A percentile compares a stretch with the other conserved stretches of the same genome.
These are phyloP conservation scores for Ceratonia siliqua DNA, from an alignment of 306 rosid species.

Conservation along the genomic window DNA sequence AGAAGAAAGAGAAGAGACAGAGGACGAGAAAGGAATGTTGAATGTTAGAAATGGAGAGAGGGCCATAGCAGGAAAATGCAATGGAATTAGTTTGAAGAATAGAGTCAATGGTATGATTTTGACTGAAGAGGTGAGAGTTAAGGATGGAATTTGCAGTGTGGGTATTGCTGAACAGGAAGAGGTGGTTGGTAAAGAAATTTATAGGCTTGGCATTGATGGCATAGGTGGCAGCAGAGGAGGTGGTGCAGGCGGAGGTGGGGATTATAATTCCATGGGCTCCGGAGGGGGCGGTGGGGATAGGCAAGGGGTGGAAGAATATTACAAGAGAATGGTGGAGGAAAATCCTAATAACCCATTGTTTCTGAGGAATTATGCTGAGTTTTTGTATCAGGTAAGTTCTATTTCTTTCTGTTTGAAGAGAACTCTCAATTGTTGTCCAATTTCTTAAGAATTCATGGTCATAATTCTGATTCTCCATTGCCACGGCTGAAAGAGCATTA, in stretches of 20 bases:
- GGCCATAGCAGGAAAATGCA: constrained; percentile 11
- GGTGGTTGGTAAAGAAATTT: constrained; percentile 42
- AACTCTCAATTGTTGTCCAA: too few relatives aligned
- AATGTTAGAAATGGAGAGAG: too few relatives aligned
- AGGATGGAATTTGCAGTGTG: constrained; percentile 42
- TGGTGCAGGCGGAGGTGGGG: constrained; percentile 41
- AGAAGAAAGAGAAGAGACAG: constrained; percentile 28
- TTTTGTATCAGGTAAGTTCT: constrained; percentile 58
- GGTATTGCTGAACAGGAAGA: constrained; percentile 39
- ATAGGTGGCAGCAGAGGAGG: constrained; percentile 44
- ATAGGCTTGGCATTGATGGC: constrained; percentile 56
- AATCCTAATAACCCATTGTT: constrained; percentile 81
- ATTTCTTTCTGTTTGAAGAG: too few relatives aligned
- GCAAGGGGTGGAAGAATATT: constrained; percentile 57
- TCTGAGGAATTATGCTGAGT: constrained; percentile 81
- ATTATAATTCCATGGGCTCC: constrained; percentile 36
- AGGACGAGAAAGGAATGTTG: too few relatives aligned
- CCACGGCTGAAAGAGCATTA: too few relatives aligned
- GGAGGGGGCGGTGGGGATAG: constrained; percentile 61
- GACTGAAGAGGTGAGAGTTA: constrained; percentile 37
- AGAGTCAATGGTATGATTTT: constrained; percentile 29
- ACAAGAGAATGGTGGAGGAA: constrained; percentile 72
- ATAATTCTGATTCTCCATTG: too few relatives aligned
- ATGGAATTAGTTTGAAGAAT: too few relatives aligned
- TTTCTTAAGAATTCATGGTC: too few relatives aligned